phyloP scores from a whole-genome alignment of 257 asterid genomes.

The Paulownia fortunei region DNA sequence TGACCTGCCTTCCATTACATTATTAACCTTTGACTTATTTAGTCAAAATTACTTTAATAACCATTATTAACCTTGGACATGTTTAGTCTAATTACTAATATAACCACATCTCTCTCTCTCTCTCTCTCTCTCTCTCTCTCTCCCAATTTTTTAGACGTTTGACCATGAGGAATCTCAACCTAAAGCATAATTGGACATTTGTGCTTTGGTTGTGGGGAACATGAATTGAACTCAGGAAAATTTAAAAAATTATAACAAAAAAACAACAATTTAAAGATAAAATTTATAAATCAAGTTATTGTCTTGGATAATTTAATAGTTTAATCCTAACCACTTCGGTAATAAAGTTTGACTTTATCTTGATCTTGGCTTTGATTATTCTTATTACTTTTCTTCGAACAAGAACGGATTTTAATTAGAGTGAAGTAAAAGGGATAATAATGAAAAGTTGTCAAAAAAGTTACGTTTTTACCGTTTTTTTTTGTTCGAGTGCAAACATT shows the following conservation, averaged over 20 bases:
- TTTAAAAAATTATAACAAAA: accelerated
- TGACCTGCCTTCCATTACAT: too few species aligned
- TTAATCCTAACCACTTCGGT: background rate
- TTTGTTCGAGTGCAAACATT: background rate
- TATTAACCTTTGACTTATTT: too few species aligned
- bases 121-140: background rate
- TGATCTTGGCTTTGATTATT: background rate
- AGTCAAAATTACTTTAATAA: too few species aligned
- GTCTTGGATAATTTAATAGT: background rate
- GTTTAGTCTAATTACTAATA: conserved; percentile 1
- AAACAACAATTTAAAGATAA: background rate
- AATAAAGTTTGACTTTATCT: background rate
- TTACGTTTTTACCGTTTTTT: background rate
- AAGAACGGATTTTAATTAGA: too few species aligned
- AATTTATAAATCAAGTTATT: background rate
- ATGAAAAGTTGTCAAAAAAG: background rate
- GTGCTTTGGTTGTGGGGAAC: conserved; percentile 14
- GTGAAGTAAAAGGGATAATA: background rate
- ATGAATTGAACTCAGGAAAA: background rate
- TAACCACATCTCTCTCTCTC: too few species aligned
- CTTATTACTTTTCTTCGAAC: too few species aligned
- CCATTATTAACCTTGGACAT: too few species aligned
- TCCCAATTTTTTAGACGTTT: background rate
- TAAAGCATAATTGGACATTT: background rate
- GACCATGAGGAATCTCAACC: conserved; percentile 1